Evolutionary conservation across 2,329 filamentous ascomycete species (phyloP).

Genomic region (Calonectria naviculata): DNA sequence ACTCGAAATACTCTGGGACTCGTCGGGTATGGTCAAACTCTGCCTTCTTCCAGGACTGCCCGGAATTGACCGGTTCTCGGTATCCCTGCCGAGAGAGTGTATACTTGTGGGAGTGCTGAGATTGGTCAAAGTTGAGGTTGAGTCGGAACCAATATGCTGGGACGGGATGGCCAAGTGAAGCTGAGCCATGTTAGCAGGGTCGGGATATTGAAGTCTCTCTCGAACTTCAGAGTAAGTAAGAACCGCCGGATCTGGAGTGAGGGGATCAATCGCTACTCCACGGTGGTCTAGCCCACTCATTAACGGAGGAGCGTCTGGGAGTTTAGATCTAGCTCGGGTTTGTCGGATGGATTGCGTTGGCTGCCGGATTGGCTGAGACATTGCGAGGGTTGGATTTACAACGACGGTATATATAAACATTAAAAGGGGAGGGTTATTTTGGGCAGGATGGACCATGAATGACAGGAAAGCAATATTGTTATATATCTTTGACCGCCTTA

Average conservation of each 20-base stretch:
- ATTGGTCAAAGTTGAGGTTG: neutral
- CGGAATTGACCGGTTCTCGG: neutral
- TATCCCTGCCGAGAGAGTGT: too few relatives aligned
- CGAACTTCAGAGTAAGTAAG: slow-evolving; percentile 28
- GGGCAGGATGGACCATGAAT: neutral
- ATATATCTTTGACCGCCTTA: neutral
- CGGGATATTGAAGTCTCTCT: neutral
- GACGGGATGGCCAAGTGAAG: neutral
- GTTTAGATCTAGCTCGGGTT: slow-evolving; percentile 35
- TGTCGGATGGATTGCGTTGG: slow-evolving; percentile 22
- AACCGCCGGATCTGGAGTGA: slow-evolving; percentile 26
- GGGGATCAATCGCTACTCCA: slow-evolving; percentile 15
- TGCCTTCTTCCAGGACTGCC: neutral
- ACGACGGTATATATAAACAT: neutral
- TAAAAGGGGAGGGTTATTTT: neutral
- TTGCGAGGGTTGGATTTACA: neutral
- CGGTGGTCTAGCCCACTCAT: slow-evolving; percentile 35
- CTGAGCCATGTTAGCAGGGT: neutral
- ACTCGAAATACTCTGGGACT: neutral
- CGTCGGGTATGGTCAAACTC: neutral
- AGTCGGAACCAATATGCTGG: neutral
- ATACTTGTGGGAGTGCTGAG: neutral
- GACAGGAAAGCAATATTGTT: neutral
- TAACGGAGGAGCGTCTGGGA: slow-evolving; percentile 33
- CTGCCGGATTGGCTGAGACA: neutral